These are phyloP conservation scores for Prototheca cutis DNA, from an alignment of 163 green algal genomes.

Conservation along the genomic window DNA sequence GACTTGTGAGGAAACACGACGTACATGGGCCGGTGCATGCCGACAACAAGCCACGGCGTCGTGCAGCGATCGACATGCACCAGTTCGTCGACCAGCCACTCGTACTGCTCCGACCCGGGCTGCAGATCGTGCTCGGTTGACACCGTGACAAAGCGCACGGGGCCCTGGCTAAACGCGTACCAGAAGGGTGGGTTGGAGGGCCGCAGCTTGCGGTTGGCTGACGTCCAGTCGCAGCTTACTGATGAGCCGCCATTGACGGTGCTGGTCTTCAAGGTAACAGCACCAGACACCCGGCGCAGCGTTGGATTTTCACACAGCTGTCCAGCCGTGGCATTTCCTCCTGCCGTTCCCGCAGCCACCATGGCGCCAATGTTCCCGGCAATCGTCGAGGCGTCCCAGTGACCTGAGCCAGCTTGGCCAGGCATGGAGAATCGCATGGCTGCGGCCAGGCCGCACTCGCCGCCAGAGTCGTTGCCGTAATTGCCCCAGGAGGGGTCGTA, in stretches of 20 bases:
- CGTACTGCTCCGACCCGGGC: slow-evolving; percentile 46
- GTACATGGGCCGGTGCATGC: slow-evolving; percentile 53
- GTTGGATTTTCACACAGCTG: no score
- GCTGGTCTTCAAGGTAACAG: not conserved
- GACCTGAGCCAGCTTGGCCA: no score
- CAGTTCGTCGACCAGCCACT: slow-evolving; percentile 34
- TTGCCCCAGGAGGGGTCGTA: slow-evolving; percentile 59
- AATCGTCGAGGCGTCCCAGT: no score
- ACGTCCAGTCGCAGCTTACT: no score
- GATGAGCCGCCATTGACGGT: not conserved
- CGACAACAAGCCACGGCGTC: slow-evolving; percentile 63
- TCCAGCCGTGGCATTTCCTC: no score
- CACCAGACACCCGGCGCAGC: no score
- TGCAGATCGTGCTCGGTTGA: slow-evolving; percentile 73
- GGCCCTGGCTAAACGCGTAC: slow-evolving; percentile 73
- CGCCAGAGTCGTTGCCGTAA: slow-evolving; percentile 57
- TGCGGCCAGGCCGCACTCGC: slow-evolving; percentile 67
- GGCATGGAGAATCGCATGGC: slow-evolving; percentile 28
- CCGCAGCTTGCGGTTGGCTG: not conserved
- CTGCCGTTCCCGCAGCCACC: no score
- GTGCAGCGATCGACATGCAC: slow-evolving; percentile 41
- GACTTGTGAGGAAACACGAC: slow-evolving; percentile 54
- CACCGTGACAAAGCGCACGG: slow-evolving; percentile 63
- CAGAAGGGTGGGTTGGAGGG: slow-evolving; percentile 62
- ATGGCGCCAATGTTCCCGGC: no score